Evolutionary conservation across 306 rosid species (phyloP), one percentile per base, ranked within the genome.

Genomic region (Malus sylvestris): DNA sequence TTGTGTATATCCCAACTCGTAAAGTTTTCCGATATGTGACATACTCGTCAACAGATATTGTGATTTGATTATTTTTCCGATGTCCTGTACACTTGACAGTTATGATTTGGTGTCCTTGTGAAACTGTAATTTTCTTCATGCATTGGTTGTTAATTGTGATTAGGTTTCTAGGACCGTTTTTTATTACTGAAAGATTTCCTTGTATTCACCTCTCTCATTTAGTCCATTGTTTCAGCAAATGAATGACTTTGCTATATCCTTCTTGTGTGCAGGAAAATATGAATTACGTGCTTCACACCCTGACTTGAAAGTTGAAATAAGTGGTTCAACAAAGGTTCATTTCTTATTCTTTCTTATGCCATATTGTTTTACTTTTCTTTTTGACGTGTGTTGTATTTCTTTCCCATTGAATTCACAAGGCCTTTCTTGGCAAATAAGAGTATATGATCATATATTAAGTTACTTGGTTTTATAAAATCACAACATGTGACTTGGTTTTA

Each of bases 261-360:
- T 67, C 74, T 73, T 61, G 71, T 55, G 81, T 82, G 87, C 92
- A 96, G 99, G 98, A 73, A 88, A 82, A 44, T 96, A 96, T 77
- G 83, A 91, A 79, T 75, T 96, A 16, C 91, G 73, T n/a, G 93
- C 98, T 78, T 91, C 88, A 19, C 93, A 91, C 76, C 89, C 96
- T 60, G 88, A 86, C 80, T 81, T 92, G 90, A 85, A 88, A 85
- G 87, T 96, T 82, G 96, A 86, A 83, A 84, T 81, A 66, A 88
- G 86, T 86, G 96, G 97, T 78, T 83, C 98, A 73, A 81, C 89
- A 1, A 86, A 92, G 99, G 99, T 96, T 57, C 55, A 22, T 70
- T 71, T 75, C 81, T 75, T 81, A 49, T 58, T 44, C 76, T 77
- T 70, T 68, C 81, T 61, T 68, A 4, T 70, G 61, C 65, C 40